Conservation (phyloP, 345 rosid genomes). For the Balakata baccata region DNA sequence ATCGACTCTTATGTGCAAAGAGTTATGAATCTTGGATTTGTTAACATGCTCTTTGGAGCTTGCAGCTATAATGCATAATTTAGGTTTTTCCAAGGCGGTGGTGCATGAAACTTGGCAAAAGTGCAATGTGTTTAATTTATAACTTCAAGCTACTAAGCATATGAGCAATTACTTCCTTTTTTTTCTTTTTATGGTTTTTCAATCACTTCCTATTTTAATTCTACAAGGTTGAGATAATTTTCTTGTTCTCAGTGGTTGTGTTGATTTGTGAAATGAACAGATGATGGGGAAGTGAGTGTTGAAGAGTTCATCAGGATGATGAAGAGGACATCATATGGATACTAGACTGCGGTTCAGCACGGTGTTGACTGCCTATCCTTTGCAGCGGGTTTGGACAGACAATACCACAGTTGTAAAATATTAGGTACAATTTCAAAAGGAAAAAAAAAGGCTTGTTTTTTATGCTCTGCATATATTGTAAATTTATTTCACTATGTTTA, state of each 20-base stretch:
- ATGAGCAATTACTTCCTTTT: background rate
- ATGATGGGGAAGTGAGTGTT: slow-evolving; percentile 60
- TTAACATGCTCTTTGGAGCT: background rate
- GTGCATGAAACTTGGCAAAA: background rate
- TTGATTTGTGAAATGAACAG: slow-evolving; percentile 34
- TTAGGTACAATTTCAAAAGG: background rate
- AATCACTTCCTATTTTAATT: background rate
- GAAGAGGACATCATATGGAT: slow-evolving; percentile 55
- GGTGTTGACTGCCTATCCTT: slow-evolving; percentile 2
- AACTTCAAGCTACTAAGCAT: background rate
- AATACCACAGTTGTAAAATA: slow-evolving; percentile 7
- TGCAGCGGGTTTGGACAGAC: slow-evolving; percentile 2
- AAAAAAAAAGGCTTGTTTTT: background rate
- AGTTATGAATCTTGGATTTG: background rate
- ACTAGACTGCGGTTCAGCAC: slow-evolving; percentile 21
- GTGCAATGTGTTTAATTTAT: background rate
- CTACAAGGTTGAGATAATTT: background rate
- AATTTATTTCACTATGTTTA: background rate
- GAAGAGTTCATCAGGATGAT: slow-evolving; percentile 74
- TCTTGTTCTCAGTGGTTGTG: background rate
- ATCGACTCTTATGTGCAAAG: background rate
- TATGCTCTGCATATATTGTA: background rate
- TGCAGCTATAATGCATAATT: background rate
- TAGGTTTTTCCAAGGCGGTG: background rate
- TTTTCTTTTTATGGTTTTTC: too few relatives aligned